Evolutionary conservation across 805 yeast species (phyloP), one percentile per base, ranked within the genome.

Genomic region (Wickerhamomyces mucosus): DNA sequence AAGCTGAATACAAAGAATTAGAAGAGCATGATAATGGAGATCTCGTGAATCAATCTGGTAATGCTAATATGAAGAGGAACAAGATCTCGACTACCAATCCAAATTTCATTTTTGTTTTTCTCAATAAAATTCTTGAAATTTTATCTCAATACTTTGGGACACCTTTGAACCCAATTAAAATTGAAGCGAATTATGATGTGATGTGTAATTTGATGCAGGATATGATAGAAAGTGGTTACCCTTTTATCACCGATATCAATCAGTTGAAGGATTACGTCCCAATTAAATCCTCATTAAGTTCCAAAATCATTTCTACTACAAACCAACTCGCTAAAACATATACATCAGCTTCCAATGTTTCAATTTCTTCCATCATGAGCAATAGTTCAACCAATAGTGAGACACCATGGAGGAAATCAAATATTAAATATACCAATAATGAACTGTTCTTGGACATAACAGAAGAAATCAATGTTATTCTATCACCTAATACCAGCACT

Each of bases 391-490:
- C 33, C 25, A 45, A 45, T 14, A 50, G 59, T 28, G 48, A 49
- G 18, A 58, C 61, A 7, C 95, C 95, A 2, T 89, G 97, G 97
- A 69, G 97, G 45, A 63, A 72, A 28, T 50, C 76, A 5, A 69
- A 74, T 40, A 78, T 81, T n/a, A 70, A 67, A 41, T 75, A 83
- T 51, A 67, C 83, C 4, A 76, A 76, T 41, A 85, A 89, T 53
- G 97, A 89, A 55, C 65, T 89, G 55, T 85, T 77, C 51, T 79
- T 89, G 7, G 97, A 92, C 55, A 51, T 92, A 6, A 63, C 66
- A 3, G 98, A 89, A 52, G 59, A 66, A 1, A 53, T 82, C 15
- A 68, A 67, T 39, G 67, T 78, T 22, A 64, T 79, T 0, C 53
- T 76, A 38, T 56, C 37, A 45, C 46, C 43, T 26, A 33, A 36